Conservation (phyloP, 805 yeast genomes). For the Candida easanensis region DNA sequence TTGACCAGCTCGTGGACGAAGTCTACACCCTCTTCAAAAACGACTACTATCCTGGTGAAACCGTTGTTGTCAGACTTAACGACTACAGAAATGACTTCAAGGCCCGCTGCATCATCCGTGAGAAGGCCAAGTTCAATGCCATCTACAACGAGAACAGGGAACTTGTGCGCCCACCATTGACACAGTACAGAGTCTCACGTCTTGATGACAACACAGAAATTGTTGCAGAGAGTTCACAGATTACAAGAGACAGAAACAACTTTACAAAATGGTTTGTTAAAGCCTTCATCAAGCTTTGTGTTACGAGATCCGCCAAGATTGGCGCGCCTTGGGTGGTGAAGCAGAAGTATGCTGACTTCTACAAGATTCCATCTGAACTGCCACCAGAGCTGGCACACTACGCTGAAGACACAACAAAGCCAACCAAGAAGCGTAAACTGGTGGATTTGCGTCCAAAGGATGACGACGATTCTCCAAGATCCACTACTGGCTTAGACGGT, state of each 20-base stretch:
- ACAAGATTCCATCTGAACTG: conserved; percentile 58
- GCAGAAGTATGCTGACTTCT: conserved; percentile 66
- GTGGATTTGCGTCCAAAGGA: conserved; percentile 11
- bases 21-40: conserved; percentile 73
- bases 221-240: conserved; percentile 68
- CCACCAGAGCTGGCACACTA: conserved; percentile 48
- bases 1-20: conserved; percentile 85
- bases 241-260: conserved; percentile 77
- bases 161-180: conserved; percentile 47
- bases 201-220: conserved; percentile 51
- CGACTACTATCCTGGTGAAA: conserved; percentile 91
- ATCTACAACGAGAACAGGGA: conserved; percentile 33
- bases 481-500: conserved; percentile 1
- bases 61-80: conserved; percentile 53
- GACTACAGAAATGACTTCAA: conserved; percentile 29
- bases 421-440: conserved; percentile 8
- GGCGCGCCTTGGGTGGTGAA: conserved; percentile 98
- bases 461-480: neutral
- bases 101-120: conserved; percentile 58
- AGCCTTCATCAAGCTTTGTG: conserved; percentile 77
- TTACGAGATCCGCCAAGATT: conserved; percentile 63
- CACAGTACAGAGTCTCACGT: conserved; percentile 71
- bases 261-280: conserved; percentile 89
- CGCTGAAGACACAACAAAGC: conserved; percentile 25
- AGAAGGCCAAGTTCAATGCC: conserved; percentile 76